Conservation (phyloP, 345 rosid species). For the Iberis pinnata region DNA sequence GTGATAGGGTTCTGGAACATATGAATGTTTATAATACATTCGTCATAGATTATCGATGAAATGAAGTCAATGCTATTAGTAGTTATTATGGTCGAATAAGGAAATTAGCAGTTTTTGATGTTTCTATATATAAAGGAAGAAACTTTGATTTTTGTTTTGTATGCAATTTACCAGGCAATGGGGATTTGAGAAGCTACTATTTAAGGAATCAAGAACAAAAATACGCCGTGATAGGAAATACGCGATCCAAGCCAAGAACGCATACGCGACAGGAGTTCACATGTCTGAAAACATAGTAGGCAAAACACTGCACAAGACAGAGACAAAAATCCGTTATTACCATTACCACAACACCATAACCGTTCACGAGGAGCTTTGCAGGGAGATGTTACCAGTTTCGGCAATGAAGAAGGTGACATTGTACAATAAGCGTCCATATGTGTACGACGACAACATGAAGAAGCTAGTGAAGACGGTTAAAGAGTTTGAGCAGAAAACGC, state of each 20-base stretch:
- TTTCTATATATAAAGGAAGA: background rate
- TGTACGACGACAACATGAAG: slow-evolving; percentile 67
- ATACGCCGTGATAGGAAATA: slow-evolving; percentile 76
- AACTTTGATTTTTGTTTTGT: background rate
- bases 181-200: slow-evolving; percentile 85
- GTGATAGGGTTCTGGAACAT: too few species aligned
- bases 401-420: slow-evolving; percentile 45
- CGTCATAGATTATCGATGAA: too few species aligned
- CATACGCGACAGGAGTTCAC: slow-evolving; percentile 77
- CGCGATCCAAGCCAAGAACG: slow-evolving; percentile 82
- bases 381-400: slow-evolving; percentile 45
- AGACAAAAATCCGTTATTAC: slow-evolving; percentile 62
- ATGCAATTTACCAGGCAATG: slow-evolving; percentile 67
- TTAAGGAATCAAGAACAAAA: slow-evolving; percentile 59
- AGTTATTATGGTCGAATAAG: too few species aligned
- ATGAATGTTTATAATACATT: background rate
- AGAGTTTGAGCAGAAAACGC: slow-evolving; percentile 49
- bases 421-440: slow-evolving; percentile 53
- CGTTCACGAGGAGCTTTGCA: slow-evolving; percentile 53
- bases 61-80: too few species aligned
- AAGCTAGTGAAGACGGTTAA: slow-evolving; percentile 49
- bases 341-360: slow-evolving; percentile 76
- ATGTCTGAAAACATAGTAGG: slow-evolving; percentile 89
- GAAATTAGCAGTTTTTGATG: too few species aligned
- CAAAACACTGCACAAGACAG: slow-evolving; percentile 68